Percentiles rank a stretch among this genome's conserved stretches.
Conservation (phyloP, 768 basidiomycete species). For the Leccinellum luteum region DNA sequence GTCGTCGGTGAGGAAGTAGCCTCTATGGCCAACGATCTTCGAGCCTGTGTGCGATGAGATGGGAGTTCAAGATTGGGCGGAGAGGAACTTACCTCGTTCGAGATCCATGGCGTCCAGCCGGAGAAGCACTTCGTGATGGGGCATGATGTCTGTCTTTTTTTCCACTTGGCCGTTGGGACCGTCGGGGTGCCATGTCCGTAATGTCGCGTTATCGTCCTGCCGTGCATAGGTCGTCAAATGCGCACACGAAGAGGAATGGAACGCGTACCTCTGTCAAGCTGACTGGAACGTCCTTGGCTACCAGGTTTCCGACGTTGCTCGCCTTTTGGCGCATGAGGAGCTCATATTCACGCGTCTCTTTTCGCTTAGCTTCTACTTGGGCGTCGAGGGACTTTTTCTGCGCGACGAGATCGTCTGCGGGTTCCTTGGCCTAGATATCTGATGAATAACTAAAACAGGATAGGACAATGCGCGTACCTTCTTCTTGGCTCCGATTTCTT, state of each 20-base stretch:
- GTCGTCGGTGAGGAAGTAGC: conserved; percentile 93
- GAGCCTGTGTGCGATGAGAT: conserved; percentile 50
- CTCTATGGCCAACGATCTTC: conserved; percentile 93
- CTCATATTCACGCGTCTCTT: conserved; percentile 77
- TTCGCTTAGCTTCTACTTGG: conserved; percentile 71
- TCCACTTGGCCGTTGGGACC: conserved; percentile 71
- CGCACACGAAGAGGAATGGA: neutral
- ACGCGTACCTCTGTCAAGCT: conserved; percentile 76
- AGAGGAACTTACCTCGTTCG: conserved; percentile 67
- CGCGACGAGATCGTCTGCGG: conserved; percentile 82
- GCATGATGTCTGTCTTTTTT: conserved; percentile 73
- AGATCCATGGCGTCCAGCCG: conserved; percentile 95
- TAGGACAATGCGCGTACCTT: conserved; percentile 51
- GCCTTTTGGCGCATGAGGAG: conserved; percentile 77
- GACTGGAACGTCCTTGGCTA: conserved; percentile 82
- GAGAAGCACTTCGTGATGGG: conserved; percentile 97
- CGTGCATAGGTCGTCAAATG: neutral
- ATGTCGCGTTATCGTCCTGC: conserved; percentile 86
- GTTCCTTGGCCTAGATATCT: conserved; percentile 74
- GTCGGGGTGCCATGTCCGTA: conserved; percentile 84
- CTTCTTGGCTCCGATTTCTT: conserved; percentile 91
- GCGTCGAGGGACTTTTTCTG: conserved; percentile 85
- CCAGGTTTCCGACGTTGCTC: conserved; percentile 85
- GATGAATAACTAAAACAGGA: neutral
- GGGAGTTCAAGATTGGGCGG: neutral